Evolutionary conservation across 805 yeast species (phyloP).

Genomic region (Barnettozyma botsteinii): DNA sequence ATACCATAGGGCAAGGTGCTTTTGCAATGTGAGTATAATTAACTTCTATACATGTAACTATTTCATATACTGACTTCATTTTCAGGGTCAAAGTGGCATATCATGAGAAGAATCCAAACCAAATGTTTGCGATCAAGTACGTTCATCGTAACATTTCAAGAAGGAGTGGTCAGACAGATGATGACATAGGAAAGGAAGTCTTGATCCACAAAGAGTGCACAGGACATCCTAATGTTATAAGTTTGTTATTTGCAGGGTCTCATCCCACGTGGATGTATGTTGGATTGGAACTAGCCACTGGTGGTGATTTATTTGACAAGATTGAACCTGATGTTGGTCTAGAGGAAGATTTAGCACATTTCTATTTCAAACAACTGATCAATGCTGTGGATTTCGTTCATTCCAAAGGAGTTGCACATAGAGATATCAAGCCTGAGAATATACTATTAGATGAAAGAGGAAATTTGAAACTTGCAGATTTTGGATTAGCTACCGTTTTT

Average conservation of each 20-base stretch:
- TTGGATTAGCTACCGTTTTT: constrained; percentile 66
- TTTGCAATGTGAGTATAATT: constrained; percentile 45
- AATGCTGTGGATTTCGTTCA: constrained; percentile 59
- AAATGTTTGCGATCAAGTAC: constrained; percentile 52
- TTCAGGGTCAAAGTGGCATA: constrained; percentile 45
- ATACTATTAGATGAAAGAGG: constrained; percentile 58
- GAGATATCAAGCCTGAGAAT: constrained; percentile 68
- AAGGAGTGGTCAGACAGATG: constrained; percentile 31
- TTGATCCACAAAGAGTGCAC: constrained; percentile 53
- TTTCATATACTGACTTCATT: not conserved
- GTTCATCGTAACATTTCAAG: constrained; percentile 39
- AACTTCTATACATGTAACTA: not conserved
- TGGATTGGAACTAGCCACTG: constrained; percentile 61
- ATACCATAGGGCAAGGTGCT: constrained; percentile 61
- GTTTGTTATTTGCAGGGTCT: constrained; percentile 47
- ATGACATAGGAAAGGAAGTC: constrained; percentile 47
- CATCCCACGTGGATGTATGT: constrained; percentile 57
- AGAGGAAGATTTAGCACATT: constrained; percentile 58
- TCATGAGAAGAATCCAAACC: constrained; percentile 27
- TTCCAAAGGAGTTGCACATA: constrained; percentile 55
- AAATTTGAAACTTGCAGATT: constrained; percentile 68
- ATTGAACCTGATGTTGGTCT: constrained; percentile 73
- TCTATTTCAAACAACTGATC: constrained; percentile 61
- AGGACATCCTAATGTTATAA: constrained; percentile 55
- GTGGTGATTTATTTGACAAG: constrained; percentile 75